phyloP scores from a whole-genome alignment of 257 asterid genomes.

The Salvia hispanica region DNA sequence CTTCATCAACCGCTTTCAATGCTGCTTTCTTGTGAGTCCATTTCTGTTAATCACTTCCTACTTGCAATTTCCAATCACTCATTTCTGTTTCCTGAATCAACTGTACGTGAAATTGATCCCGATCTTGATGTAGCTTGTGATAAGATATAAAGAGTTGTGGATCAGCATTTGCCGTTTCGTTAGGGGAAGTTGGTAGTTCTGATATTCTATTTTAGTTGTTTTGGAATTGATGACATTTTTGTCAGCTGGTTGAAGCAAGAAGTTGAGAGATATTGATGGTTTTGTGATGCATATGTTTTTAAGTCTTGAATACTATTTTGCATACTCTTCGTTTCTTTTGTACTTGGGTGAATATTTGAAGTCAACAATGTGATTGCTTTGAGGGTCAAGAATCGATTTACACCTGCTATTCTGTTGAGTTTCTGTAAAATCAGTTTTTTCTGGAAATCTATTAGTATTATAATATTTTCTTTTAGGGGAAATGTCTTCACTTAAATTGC shows the following conservation, averaged over 20 bases:
- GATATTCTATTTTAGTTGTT: neutral
- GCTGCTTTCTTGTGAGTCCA: slow-evolving; percentile 26
- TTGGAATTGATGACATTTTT: neutral
- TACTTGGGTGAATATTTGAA: too few species aligned
- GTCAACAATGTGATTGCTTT: neutral
- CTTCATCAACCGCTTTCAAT: slow-evolving; percentile 23
- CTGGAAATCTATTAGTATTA: too few species aligned
- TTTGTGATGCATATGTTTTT: neutral
- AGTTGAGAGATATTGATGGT: neutral
- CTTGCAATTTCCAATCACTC: too few species aligned
- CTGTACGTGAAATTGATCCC: slow-evolving; percentile 19
- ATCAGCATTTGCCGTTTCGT: slow-evolving; percentile 7
- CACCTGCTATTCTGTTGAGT: too few species aligned
- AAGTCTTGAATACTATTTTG: neutral
- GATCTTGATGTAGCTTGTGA: slow-evolving; percentile 12
- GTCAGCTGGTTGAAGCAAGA: too few species aligned
- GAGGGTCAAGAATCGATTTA: neutral
- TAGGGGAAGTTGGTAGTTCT: slow-evolving; percentile 10
- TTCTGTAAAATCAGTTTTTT: too few species aligned
- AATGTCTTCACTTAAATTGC: too few species aligned
- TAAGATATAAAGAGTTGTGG: slow-evolving; percentile 9
- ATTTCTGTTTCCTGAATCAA: slow-evolving; percentile 16
- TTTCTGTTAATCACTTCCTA: too few species aligned
- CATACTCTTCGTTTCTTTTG: neutral
- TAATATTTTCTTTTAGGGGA: too few species aligned